A percentile compares a stretch with the other conserved stretches of the same genome.
phyloP scores from a whole-genome alignment of 306 rosid species.

The Cicer arietinum region DNA sequence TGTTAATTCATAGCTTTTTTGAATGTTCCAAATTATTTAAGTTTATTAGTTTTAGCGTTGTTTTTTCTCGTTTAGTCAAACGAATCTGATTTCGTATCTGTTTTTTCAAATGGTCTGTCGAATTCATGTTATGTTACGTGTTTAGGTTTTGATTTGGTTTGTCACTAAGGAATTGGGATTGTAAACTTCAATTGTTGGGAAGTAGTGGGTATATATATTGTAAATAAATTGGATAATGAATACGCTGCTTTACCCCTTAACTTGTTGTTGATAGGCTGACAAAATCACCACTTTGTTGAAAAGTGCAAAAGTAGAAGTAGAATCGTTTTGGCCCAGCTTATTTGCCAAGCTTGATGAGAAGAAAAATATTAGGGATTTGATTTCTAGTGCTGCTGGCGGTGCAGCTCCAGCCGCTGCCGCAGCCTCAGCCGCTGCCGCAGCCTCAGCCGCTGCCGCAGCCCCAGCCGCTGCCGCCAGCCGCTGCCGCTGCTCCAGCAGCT shows the following conservation, averaged over 20 bases:
- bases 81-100: background rate
- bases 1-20: background rate
- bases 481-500: background rate
- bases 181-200: background rate
- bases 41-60: background rate
- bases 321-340: slow-evolving; percentile 70
- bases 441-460: no score
- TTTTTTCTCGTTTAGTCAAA: background rate
- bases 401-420: slow-evolving; percentile 71
- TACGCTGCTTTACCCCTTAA: slow-evolving; percentile 39
- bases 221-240: background rate
- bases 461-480: no score
- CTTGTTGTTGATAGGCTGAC: slow-evolving; percentile 59
- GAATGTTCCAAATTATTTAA: background rate
- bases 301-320: slow-evolving; percentile 61
- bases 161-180: background rate
- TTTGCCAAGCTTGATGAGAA: slow-evolving; percentile 85
- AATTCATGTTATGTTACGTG: background rate
- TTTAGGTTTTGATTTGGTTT: background rate
- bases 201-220: background rate
- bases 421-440: slow-evolving; percentile 57
- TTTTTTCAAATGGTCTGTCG: background rate
- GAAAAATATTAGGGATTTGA: slow-evolving; percentile 67
- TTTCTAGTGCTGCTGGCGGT: slow-evolving; percentile 65
- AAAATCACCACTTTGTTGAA: slow-evolving; percentile 68